Conservation (phyloP, 345 rosid genomes). For the Psidium friedrichsthalianum region DNA sequence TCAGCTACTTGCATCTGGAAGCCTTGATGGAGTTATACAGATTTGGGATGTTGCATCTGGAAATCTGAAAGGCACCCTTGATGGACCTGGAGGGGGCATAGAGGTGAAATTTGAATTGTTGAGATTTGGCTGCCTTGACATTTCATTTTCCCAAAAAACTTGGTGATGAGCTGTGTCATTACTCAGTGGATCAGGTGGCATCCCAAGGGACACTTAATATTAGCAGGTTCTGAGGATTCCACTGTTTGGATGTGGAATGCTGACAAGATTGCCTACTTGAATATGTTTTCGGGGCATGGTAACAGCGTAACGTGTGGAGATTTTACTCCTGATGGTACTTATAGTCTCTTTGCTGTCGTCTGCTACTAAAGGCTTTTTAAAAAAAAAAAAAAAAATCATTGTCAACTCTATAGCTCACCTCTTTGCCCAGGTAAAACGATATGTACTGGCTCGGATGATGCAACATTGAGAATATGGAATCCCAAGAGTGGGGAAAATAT, state of each 20-base stretch:
- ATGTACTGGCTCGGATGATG: slow-evolving; percentile 92
- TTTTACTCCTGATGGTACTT: slow-evolving; percentile 87
- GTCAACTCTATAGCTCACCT: background rate
- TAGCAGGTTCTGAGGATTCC: slow-evolving; percentile 81
- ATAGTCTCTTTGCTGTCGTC: background rate
- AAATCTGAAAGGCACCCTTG: slow-evolving; percentile 38
- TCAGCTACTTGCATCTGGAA: slow-evolving; percentile 67
- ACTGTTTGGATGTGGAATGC: slow-evolving; percentile 97
- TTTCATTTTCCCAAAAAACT: background rate
- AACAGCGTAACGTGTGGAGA: slow-evolving; percentile 74
- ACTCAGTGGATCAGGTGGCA: slow-evolving; percentile 94
- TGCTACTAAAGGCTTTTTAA: background rate
- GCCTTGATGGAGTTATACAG: slow-evolving; percentile 68
- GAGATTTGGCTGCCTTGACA: background rate
- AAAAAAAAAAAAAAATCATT: too few relatives aligned
- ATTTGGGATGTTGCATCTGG: slow-evolving; percentile 67
- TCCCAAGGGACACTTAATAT: slow-evolving; percentile 79
- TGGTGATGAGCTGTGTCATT: slow-evolving; percentile 5
- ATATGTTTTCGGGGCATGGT: slow-evolving; percentile 75
- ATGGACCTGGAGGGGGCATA: slow-evolving; percentile 65
- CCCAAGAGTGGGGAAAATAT: slow-evolving; percentile 67
- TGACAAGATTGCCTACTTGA: slow-evolving; percentile 55
- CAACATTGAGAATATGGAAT: slow-evolving; percentile 80
- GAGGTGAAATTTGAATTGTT: slow-evolving; percentile 33
- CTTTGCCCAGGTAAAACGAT: slow-evolving; percentile 56